Evolutionary conservation across 345 rosid genomes (phyloP), one percentile per base, ranked within the genome.

Genomic region (Euphorbia lathyris): DNA sequence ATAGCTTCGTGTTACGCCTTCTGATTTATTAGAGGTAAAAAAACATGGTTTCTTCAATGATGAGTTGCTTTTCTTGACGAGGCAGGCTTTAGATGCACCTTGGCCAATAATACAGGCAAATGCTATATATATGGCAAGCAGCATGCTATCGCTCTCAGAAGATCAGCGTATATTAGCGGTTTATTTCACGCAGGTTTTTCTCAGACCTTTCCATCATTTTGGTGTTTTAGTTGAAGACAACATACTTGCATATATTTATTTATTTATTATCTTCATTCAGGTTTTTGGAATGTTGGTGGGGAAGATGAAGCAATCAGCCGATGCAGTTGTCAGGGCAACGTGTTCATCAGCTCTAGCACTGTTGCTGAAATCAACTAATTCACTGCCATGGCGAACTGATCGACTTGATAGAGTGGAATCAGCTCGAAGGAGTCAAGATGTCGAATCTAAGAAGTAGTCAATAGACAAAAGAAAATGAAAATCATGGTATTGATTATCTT

Each of bases 81-180:
- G 78, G 82, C 93, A 94, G 96, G 96, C 92, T 67, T 90, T 89
- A 72, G 98, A 94, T 75, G 95, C 98, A 40, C 88, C 92, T 19
- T 91, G 95, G 97, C 87, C 98, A 14, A 80, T 86, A 67, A 84
- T 94, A 76, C 97, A 94, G 79, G 98, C 97, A 23, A 94, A 94
- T 79, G 98, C 98, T 26, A 83, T 94, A 66, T 86, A 91, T 81
- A 83, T 94, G 67, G 86, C 92, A 69, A 80, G 96, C 85, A 85
- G 91, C 86, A 74, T 91, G 58, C 81, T 94, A 25, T 86, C 97
- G 64, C 78, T 94, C 53, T 88, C 90, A 65, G 97, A 91, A 68
- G 97, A 91, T 80, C 95, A 87, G 23, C 89, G 82, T 63, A 80
- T 85, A 47, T 77, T 89, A 69, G 78, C 95, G 42, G 85, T 82